Conservation (phyloP, 73 alveolate species). For the Blepharisma stoltei region DNA sequence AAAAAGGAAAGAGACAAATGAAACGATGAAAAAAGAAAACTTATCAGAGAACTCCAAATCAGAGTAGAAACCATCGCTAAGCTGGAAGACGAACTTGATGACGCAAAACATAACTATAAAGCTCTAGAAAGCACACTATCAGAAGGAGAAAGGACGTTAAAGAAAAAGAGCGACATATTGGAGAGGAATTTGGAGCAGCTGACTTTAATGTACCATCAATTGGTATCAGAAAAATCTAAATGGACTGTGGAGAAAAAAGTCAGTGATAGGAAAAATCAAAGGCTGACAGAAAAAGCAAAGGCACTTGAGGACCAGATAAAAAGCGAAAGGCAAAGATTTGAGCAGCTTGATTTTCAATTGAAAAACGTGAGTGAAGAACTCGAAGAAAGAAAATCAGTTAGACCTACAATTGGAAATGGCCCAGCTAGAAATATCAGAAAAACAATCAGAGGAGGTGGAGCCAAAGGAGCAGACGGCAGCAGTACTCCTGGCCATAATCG, state of each 20-base stretch:
- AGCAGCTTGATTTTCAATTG: background rate
- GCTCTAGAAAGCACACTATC: slow-evolving; percentile 2
- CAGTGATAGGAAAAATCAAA: slow-evolving; percentile 15
- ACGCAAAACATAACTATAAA: background rate
- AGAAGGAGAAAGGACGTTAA: slow-evolving; percentile 27
- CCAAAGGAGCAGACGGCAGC: no score
- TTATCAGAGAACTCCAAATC: slow-evolving; percentile 18
- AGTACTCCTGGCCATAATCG: no score
- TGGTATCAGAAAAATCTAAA: background rate
- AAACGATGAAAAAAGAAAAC: slow-evolving; percentile 9
- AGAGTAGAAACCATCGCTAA: background rate
- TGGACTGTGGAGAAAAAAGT: slow-evolving; percentile 18
- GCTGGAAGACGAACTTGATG: slow-evolving; percentile 28
- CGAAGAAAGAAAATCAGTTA: background rate
- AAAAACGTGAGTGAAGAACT: background rate
- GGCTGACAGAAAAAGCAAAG: slow-evolving; percentile 17
- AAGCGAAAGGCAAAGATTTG: background rate
- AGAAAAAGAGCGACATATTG: background rate
- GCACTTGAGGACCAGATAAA: background rate
- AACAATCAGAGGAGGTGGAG: slow-evolving; percentile 12
- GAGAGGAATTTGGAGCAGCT: slow-evolving; percentile 35
- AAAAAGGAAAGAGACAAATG: slow-evolving; percentile 13
- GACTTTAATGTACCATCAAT: slow-evolving; percentile 31
- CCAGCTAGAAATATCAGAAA: background rate
- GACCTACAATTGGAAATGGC: background rate